Evolutionary conservation across 305 asterid species (phyloP).

Genomic region (Striga hermonthica): DNA sequence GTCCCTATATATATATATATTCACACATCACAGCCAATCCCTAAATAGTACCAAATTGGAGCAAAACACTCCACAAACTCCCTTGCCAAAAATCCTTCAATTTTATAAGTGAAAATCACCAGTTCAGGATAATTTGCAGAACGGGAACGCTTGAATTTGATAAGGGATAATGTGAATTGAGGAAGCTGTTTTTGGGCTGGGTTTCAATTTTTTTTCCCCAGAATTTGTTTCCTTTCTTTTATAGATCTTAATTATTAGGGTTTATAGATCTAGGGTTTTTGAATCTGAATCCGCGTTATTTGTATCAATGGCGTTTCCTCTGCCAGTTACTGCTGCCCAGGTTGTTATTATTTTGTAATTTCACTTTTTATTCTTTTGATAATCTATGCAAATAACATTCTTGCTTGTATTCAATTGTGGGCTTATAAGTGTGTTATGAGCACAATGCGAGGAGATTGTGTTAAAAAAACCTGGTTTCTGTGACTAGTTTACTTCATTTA

Average conservation of each 20-base stretch:
- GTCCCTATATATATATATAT: background rate
- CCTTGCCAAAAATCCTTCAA: background rate
- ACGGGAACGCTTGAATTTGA: conserved; percentile 4
- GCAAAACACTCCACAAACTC: conserved; percentile 3
- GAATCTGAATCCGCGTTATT: conserved; percentile 17
- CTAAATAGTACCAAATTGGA: background rate
- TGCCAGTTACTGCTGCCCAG: conserved; percentile 75
- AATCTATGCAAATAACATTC: background rate
- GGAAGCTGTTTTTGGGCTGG: conserved; percentile 33
- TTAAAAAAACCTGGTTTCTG: background rate
- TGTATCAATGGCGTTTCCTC: conserved; percentile 51
- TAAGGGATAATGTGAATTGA: conserved; percentile 32
- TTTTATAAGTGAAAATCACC: conserved; percentile 22
- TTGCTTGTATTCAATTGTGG: background rate
- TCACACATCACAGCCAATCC: conserved; percentile 4
- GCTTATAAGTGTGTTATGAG: background rate
- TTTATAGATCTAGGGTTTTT: conserved; percentile 50
- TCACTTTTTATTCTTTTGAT: background rate
- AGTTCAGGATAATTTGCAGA: background rate
- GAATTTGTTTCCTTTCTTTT: background rate
- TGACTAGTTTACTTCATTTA: background rate
- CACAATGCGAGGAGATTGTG: no score
- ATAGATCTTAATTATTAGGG: conserved; percentile 38
- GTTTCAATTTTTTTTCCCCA: conserved; percentile 10
- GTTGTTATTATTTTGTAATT: conserved; percentile 27